A percentile compares a stretch with the other conserved stretches of the same genome.
Evolutionary conservation across 805 yeast species (phyloP).

Genomic region (Saccharomycodes ludwigii): DNA sequence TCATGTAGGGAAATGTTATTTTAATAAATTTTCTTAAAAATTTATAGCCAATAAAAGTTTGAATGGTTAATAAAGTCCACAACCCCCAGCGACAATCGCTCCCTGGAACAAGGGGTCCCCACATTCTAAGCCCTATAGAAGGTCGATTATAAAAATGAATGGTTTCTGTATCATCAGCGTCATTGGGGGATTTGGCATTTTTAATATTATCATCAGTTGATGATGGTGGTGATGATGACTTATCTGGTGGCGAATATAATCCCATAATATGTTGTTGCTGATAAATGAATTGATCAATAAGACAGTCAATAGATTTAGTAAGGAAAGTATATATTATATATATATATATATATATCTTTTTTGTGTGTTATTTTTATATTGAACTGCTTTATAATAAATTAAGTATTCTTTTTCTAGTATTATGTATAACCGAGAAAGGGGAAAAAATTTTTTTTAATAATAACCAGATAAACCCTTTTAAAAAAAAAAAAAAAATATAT

Average conservation of each 20-base stretch:
- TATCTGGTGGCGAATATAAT: slow-evolving; percentile 20
- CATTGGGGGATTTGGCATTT: slow-evolving; percentile 5
- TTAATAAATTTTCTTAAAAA: slow-evolving; percentile 5
- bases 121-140: slow-evolving; percentile 42
- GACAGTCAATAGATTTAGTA: too few relatives aligned
- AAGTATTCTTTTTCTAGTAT: too few relatives aligned
- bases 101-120: slow-evolving; percentile 70
- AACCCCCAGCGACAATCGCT: slow-evolving; percentile 49
- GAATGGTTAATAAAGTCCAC: slow-evolving; percentile 38
- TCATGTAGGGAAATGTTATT: too few relatives aligned
- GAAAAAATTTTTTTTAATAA: too few relatives aligned
- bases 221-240: slow-evolving; percentile 9
- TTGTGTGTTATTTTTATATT: too few relatives aligned
- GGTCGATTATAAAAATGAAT: slow-evolving; percentile 33
- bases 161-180: slow-evolving; percentile 11
- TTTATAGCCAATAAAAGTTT: slow-evolving; percentile 34
- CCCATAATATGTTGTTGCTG: slow-evolving; percentile 13
- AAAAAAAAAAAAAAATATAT: not conserved
- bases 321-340: too few relatives aligned
- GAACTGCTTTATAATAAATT: too few relatives aligned
- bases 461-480: too few relatives aligned
- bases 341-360: too few relatives aligned
- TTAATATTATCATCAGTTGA: slow-evolving; percentile 4
- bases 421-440: too few relatives aligned
- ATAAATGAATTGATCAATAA: too few relatives aligned